These are phyloP conservation scores for Phellopilus nigrolimitatus DNA, from an alignment of 1,284 basidiomycete species.

Conservation along the genomic window DNA sequence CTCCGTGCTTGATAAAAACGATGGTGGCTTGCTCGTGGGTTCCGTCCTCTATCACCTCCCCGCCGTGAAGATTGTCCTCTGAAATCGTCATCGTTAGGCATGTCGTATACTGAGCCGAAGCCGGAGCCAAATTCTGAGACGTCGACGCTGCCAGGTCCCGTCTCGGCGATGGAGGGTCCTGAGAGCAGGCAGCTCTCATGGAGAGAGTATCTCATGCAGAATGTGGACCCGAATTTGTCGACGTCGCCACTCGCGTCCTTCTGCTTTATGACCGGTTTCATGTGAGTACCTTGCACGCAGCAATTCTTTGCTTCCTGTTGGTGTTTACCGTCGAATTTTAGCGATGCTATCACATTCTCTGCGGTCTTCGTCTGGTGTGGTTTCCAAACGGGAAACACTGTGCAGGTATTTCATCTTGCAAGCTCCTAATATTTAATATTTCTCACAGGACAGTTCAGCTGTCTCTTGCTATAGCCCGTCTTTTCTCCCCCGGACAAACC, in stretches of 20 bases:
- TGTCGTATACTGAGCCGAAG: constrained; percentile 70
- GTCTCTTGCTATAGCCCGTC: constrained; percentile 54
- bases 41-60: too few species aligned
- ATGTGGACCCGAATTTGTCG: constrained; percentile 59
- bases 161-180: not conserved
- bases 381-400: constrained; percentile 77
- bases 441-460: constrained; percentile 40
- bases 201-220: constrained; percentile 34
- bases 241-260: constrained; percentile 64
- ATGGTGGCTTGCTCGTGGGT: too few species aligned
- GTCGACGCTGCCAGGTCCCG: constrained; percentile 8
- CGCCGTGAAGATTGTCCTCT: constrained; percentile 93
- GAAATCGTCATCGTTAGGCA: constrained; percentile 72
- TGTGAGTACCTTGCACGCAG: constrained; percentile 51
- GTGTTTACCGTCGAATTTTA: constrained; percentile 26
- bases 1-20: too few species aligned
- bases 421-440: constrained; percentile 7
- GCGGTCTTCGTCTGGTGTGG: constrained; percentile 84
- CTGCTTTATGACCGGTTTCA: constrained; percentile 86
- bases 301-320: not conserved
- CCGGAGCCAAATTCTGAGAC: constrained; percentile 26
- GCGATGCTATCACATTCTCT: constrained; percentile 72
- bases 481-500: constrained; percentile 48
- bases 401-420: constrained; percentile 41
- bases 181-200: not conserved